These are phyloP conservation scores for Fraxinus ornus DNA, from an alignment of 305 asterid species.

Conservation along the genomic window DNA sequence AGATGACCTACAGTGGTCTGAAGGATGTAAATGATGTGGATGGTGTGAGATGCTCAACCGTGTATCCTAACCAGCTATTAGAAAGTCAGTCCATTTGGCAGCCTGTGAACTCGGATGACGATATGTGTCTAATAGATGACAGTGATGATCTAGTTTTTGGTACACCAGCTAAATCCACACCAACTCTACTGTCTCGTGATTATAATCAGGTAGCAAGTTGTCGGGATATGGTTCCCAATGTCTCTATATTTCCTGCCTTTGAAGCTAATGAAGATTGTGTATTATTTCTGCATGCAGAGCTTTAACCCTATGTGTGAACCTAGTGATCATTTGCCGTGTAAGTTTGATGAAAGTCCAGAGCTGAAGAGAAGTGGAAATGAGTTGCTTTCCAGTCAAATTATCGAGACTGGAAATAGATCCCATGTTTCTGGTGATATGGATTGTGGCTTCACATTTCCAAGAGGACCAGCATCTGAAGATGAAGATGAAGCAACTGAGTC, in stretches of 20 bases:
- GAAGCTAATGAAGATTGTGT: slow-evolving; percentile 23
- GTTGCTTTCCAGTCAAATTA: slow-evolving; percentile 42
- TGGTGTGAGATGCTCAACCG: slow-evolving; percentile 52
- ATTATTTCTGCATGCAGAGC: slow-evolving; percentile 53
- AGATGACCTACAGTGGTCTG: slow-evolving; percentile 61
- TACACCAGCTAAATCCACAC: slow-evolving; percentile 50
- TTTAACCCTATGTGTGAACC: slow-evolving; percentile 96
- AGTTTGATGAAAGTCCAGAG: slow-evolving; percentile 79
- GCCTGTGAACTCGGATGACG: slow-evolving; percentile 74
- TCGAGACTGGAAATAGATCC: slow-evolving; percentile 39
- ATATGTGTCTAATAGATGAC: slow-evolving; percentile 82
- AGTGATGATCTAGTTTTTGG: slow-evolving; percentile 57
- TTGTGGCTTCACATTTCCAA: slow-evolving; percentile 65
- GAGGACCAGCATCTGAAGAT: slow-evolving; percentile 63
- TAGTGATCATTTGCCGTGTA: slow-evolving; percentile 72
- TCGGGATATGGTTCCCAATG: slow-evolving; percentile 7
- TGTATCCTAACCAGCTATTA: slow-evolving; percentile 49
- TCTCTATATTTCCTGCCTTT: not conserved
- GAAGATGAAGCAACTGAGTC: slow-evolving; percentile 87
- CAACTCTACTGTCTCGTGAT: slow-evolving; percentile 49
- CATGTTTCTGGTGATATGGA: slow-evolving; percentile 47
- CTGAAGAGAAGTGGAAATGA: slow-evolving; percentile 41
- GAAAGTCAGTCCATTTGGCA: slow-evolving; percentile 58
- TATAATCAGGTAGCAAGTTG: slow-evolving; percentile 60
- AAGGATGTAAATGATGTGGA: slow-evolving; percentile 52